Conservation (phyloP, 73 alveolate species). For the Paramecium biaurelia region DNA sequence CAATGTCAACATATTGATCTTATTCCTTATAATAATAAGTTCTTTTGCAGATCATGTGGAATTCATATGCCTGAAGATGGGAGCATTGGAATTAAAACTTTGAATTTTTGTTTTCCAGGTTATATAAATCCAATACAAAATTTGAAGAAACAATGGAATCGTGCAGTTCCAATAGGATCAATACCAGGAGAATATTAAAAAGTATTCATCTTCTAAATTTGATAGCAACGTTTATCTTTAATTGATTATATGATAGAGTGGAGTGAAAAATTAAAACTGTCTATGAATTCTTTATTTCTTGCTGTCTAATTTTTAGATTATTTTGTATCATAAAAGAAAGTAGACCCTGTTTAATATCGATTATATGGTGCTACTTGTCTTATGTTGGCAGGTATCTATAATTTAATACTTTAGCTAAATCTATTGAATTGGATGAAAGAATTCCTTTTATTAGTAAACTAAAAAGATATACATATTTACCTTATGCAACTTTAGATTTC, state of each 20-base stretch:
- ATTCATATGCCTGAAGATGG: constrained; percentile 50
- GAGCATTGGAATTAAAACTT: background rate
- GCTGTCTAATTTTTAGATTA: constrained; percentile 43
- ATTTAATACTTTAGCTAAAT: constrained; percentile 36
- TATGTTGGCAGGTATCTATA: constrained; percentile 58
- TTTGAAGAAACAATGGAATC: constrained; percentile 18
- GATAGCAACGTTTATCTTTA: background rate
- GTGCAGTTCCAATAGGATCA: background rate
- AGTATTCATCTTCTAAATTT: background rate
- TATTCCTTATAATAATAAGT: background rate
- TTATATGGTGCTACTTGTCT: constrained; percentile 59
- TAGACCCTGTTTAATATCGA: constrained; percentile 5
- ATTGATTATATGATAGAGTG: constrained; percentile 47
- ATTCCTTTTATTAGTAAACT: constrained; percentile 60
- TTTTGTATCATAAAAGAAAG: background rate
- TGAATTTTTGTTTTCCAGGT: background rate
- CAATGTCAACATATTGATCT: constrained; percentile 17
- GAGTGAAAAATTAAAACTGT: constrained; percentile 28
- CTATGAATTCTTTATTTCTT: constrained; percentile 8
- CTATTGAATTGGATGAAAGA: constrained; percentile 65
- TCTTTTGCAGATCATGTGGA: constrained; percentile 25
- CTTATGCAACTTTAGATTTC: constrained; percentile 41
- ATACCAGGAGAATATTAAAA: background rate
- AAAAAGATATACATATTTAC: constrained; percentile 54
- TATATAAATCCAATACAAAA: constrained; percentile 21